phyloP scores from a whole-genome alignment of 768 basidiomycete species.

The Phanerochaete carnosa region DNA sequence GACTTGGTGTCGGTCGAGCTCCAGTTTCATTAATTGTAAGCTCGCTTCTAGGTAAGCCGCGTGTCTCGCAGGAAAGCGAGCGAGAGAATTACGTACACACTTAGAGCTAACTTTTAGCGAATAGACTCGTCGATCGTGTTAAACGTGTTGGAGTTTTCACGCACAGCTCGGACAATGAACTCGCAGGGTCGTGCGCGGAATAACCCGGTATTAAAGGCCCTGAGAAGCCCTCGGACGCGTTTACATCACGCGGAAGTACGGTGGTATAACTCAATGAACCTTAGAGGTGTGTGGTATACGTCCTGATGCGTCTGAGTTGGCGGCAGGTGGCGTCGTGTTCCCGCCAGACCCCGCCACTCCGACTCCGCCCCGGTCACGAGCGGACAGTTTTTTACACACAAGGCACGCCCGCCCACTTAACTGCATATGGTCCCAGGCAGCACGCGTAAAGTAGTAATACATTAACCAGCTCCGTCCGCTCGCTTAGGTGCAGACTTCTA shows the following conservation, averaged over 20 bases:
- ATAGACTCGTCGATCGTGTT: neutral
- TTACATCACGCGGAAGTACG: neutral
- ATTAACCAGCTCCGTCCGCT: neutral
- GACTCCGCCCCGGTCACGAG: neutral
- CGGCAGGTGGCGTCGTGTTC: neutral
- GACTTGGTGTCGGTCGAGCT: neutral
- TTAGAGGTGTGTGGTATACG: too few relatives aligned
- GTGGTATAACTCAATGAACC: neutral
- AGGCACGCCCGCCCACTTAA: neutral
- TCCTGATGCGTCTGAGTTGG: too few relatives aligned
- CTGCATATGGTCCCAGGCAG: neutral
- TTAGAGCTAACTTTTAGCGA: neutral
- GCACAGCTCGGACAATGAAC: neutral
- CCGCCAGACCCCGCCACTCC: neutral
- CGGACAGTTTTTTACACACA: neutral
- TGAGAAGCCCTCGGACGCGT: too few relatives aligned
- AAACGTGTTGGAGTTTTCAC: neutral
- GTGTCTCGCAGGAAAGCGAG: too few relatives aligned
- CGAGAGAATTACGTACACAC: neutral
- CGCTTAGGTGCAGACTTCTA: neutral
- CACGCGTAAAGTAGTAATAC: neutral
- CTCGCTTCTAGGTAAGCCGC: too few relatives aligned
- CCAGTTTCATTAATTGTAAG: neutral
- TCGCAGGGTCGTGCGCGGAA: neutral
- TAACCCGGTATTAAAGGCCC: too few relatives aligned